Base-by-base conservation (phyloP, 164 flowering plant species). In the Amborella trichopoda region DNA sequence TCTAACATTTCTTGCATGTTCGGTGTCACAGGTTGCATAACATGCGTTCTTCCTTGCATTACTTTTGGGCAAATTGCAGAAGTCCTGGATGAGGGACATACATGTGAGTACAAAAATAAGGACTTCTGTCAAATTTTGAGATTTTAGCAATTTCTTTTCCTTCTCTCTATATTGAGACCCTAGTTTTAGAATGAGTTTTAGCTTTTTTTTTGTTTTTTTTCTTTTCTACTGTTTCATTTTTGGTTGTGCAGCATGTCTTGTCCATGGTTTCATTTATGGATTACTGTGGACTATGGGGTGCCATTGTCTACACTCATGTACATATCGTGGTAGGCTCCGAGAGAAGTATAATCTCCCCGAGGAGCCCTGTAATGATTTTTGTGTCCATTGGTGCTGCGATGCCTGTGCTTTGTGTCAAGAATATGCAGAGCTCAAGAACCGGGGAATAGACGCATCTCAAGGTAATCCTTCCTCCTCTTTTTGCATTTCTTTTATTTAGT, bases 341-440 rank as follows among this genome's bases (percentile, higher is more conserved):
- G 25, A 36, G 5, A 58, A 60, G 13, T 67, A 32, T 26, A 63
- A 52, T 8, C 25, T 70, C 20, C 62, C 59, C 16, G 34, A 24
- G 1, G 55, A 54, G 0, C 62, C 64, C 21, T 70, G 53, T 23
- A 16, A 24, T 1, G 75, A 67, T 46, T 59, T 53, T n/a, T 48
- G 58, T 24, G 62, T 58, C 21, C 71, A 70, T 40, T 66, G 13
- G 26, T 67, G 60, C 28, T 70, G 75, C n/a, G 63, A 52, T 0
- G 14, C 50, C 4, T 70, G 75, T 30, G 75, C 71, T 30, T 54
- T 67, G 6, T 58, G 67, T 44, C 71, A 64, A 53, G 67, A 63
- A 23, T 53, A 64, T 24, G 55, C 49, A 10, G 69, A 67, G 52
- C 54, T 67, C 43, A 60, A 58, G 46, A 19, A 30, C 13, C 45